Conservation (phyloP, 306 rosid genomes). For the Abrus precatorius region DNA sequence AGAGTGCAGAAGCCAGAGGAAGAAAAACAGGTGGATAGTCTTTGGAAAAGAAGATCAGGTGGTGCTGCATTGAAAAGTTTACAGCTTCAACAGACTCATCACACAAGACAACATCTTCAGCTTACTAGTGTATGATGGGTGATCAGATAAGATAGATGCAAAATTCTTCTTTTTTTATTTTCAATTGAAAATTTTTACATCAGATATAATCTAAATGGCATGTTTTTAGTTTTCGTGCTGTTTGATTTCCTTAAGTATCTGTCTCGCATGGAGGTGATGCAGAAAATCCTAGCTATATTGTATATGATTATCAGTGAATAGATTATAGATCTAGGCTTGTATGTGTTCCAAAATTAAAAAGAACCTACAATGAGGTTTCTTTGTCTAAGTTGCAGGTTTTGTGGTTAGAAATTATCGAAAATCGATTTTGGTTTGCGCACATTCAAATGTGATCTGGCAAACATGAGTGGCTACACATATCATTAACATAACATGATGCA, state of each 20-base stretch:
- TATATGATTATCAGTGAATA: background rate
- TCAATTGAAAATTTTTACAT: background rate
- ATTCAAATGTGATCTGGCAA: conserved; percentile 5
- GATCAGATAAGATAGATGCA: conserved; percentile 25
- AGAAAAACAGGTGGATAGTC: conserved; percentile 47
- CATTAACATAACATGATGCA: background rate
- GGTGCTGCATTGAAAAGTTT: conserved; percentile 64
- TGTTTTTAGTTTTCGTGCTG: conserved; percentile 31
- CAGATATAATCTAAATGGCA: conserved; percentile 19
- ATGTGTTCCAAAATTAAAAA: background rate
- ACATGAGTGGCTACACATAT: background rate
- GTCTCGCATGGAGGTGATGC: background rate
- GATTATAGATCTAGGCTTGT: conserved; percentile 31
- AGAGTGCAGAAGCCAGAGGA: conserved; percentile 46
- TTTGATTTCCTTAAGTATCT: conserved; percentile 9
- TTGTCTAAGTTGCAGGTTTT: background rate
- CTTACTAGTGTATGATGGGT: conserved; percentile 65
- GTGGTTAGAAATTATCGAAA: conserved; percentile 5
- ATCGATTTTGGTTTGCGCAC: conserved; percentile 29
- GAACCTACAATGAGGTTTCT: conserved; percentile 7
- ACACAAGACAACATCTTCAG: conserved; percentile 54
- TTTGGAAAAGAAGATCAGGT: conserved; percentile 85
- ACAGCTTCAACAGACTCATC: conserved; percentile 67
- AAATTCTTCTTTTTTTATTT: background rate
- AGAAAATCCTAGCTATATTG: conserved; percentile 19